These are phyloP conservation scores for Aspergillus vadensis DNA, from an alignment of 2,329 filamentous ascomycete species.

Conservation along the genomic window DNA sequence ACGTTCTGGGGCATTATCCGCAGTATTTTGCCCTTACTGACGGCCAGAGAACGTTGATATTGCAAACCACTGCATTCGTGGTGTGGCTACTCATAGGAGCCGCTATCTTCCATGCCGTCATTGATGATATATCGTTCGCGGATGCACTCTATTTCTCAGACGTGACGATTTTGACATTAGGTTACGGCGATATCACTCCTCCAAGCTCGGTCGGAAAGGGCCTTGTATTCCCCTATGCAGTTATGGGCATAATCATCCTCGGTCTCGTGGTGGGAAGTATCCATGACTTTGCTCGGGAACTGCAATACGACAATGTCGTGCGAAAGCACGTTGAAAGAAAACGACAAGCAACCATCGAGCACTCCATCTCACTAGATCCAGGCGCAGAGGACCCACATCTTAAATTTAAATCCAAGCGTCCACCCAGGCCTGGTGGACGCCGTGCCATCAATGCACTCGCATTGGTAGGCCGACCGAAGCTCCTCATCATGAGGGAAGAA, in stretches of 20 bases:
- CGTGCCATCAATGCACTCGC: constrained; percentile 27
- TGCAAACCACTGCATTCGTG: constrained; percentile 86
- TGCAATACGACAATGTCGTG: constrained; percentile 64
- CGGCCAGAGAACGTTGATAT: constrained; percentile 81
- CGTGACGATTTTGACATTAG: constrained; percentile 64
- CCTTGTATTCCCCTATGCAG: constrained; percentile 78
- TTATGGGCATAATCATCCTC: constrained; percentile 80
- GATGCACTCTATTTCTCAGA: constrained; percentile 81
- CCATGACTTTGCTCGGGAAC: constrained; percentile 63
- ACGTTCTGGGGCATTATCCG: constrained; percentile 71
- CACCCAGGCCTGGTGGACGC: constrained; percentile 20
- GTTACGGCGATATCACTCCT: constrained; percentile 64
- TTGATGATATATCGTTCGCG: constrained; percentile 71
- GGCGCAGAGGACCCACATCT: not conserved
- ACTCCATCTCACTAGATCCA: constrained; percentile 38
- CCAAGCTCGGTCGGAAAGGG: constrained; percentile 62
- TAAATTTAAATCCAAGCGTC: constrained; percentile 12
- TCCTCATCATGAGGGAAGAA: constrained; percentile 63
- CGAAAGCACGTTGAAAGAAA: constrained; percentile 59
- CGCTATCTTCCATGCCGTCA: constrained; percentile 70
- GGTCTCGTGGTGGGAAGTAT: constrained; percentile 83
- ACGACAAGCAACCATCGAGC: constrained; percentile 56
- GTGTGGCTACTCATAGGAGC: constrained; percentile 78
- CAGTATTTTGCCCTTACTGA: constrained; percentile 77
- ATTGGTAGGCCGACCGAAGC: constrained; percentile 40